Base-by-base conservation (phyloP, 192 early-diverging fungal genomes). In the Coemansia sp. region DNA sequence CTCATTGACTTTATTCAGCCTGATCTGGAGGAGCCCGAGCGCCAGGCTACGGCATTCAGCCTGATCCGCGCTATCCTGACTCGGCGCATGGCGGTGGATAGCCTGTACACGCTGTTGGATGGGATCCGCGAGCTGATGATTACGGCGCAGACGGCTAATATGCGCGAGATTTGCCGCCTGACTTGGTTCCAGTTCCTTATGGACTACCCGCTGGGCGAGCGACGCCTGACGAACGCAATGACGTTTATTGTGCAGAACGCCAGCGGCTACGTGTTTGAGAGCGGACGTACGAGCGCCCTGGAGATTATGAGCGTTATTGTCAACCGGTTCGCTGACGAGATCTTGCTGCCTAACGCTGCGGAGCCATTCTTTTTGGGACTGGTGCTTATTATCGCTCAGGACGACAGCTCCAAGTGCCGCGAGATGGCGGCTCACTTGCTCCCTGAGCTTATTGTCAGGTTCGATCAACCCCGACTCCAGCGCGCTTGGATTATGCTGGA, bases 91-190 rank as follows among this genome's bases (percentile, higher is more conserved):
- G 82, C 97, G 31, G 88, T 90, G 35, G 89, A 91, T 10, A 93
- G 95, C 67, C 84, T 99, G 59, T 99, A 98, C 72, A 93, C 96
- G 61, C 72, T 97, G n/a, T 91, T 99, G 88, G 89, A 90, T 59
- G 78, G 73, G n/a, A 82, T 99, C 33, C 73, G 87, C 21, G 72
- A 86, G 64, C 85, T 94, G 63, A 91, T 98, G 88, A 86, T 99
- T 36, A 94, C 94, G 0, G 91, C 88, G 50, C 95, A 97, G 77
- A 81, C 83, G 12, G 75, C 67, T 3, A 86, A 91, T 52, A 85
- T 92, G 25, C 89, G 95, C 36, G 92, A 96, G 62, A 80, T 91
- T 42, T 95, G 93, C 55, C 90, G 95, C 8, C 80, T 87, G 36
- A 86, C 88, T 4, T 89, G 89, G 69, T 87, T 95, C 63, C 91